Evolutionary conservation across 1,284 basidiomycete species (phyloP), one percentile per base, ranked within the genome.

Genomic region (Microbotryum lychnidis-dioicae): DNA sequence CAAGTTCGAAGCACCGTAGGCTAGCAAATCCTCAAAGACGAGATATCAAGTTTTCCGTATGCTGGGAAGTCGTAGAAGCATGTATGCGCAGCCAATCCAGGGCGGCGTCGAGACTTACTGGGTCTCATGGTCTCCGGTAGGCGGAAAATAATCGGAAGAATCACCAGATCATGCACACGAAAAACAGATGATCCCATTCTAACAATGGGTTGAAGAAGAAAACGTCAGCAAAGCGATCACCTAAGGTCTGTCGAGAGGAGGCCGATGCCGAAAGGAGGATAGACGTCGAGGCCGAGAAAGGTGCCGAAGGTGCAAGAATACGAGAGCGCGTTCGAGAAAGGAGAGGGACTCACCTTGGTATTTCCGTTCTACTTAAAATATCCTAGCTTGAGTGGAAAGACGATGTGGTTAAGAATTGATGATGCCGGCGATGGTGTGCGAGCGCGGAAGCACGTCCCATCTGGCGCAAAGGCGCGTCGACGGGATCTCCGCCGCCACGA

Each of bases 381-480:
- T 25, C 23, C 4, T 25, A 25, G 27, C 27, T 6, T 27, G 27
- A 76, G 71, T 2, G 78, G 79, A 20, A 73, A 73, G 60, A 79
- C 72, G 63, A 77, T 74, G 21, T 52, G 50, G 33, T 53, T 52
- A 21, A 46, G 14, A 57, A 75, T 75, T 52, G 27, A 50, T 23
- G 57, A 74, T 75, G 44, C 73, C 74, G 33, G 74, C 65, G 58
- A 77, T 77, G 66, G 78, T 76, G 73, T 79, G 79, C 8, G 73
- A 63, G 57, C 80, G 76, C 33, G 77, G 76, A 23, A 82, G 73
- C 3, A 76, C 80, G 64, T 81, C 75, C 5, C 79, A 79, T 73
- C 81, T 81, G 69, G 78, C 76, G 33, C 76, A 72, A 6, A 80
- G 73, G 29, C 77, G 74, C 31, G 76, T 75, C 18, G 78, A 75